phyloP scores from a whole-genome alignment of 2,329 filamentous ascomycete species.

The Cladosporium sp. region DNA sequence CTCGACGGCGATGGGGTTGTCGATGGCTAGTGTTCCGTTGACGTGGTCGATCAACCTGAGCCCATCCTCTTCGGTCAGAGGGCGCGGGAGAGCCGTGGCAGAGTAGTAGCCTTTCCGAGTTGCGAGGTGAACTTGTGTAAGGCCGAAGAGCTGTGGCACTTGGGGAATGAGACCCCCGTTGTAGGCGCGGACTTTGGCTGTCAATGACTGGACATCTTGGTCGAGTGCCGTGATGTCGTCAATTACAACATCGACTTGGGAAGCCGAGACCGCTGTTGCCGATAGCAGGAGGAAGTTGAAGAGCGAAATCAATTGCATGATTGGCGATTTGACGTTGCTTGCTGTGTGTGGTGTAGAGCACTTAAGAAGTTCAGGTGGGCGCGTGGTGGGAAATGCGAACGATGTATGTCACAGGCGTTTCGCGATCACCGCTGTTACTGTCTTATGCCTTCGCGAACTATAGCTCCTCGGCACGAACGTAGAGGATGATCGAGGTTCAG shows the following conservation, averaged over 20 bases:
- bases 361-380: too few relatives aligned
- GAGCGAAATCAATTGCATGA: neutral
- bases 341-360: neutral
- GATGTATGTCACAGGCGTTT: neutral
- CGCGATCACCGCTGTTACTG: neutral
- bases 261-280: neutral
- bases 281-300: neutral
- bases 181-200: constrained; percentile 26
- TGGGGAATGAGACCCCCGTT: constrained; percentile 28
- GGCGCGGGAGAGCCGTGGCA: constrained; percentile 17
- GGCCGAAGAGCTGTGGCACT: constrained; percentile 15
- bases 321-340: neutral
- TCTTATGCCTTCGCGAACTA: neutral
- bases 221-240: constrained; percentile 31
- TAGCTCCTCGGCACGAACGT: neutral
- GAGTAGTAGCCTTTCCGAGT: constrained; percentile 25
- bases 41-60: constrained; percentile 22
- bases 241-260: constrained; percentile 23
- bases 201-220: constrained; percentile 27
- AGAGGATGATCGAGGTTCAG: neutral
- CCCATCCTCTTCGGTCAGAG: constrained; percentile 19
- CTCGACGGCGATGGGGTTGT: constrained; percentile 21
- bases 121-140: constrained; percentile 22
- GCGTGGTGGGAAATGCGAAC: neutral
- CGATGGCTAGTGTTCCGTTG: constrained; percentile 21